These are phyloP conservation scores for Paraphaeosphaeria sporulosa DNA, from an alignment of 2,329 filamentous ascomycete genomes.

Conservation along the genomic window DNA sequence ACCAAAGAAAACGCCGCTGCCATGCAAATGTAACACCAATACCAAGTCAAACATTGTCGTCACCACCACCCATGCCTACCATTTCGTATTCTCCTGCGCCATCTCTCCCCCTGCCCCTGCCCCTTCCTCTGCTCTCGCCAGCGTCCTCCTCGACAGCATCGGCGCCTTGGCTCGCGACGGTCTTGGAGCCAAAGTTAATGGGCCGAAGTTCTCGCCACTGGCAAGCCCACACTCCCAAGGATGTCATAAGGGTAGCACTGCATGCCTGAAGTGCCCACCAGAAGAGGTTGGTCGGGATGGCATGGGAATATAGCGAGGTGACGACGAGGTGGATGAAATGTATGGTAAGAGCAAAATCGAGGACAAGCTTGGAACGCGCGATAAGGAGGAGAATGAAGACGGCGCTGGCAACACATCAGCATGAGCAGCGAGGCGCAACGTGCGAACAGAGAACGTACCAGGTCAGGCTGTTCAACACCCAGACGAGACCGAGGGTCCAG, in stretches of 20 bases:
- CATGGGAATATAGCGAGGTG: conserved; percentile 79
- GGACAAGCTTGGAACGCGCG: conserved; percentile 89
- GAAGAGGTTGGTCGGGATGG: conserved; percentile 77
- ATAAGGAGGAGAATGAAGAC: conserved; percentile 85
- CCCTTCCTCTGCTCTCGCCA: conserved; percentile 50
- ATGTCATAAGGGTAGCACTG: conserved; percentile 70
- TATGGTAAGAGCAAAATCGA: conserved; percentile 91
- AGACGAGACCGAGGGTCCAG: conserved; percentile 73
- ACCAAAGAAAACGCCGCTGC: conserved; percentile 28
- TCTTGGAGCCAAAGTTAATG: conserved; percentile 79
- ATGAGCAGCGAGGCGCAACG: background rate
- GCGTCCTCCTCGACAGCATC: conserved; percentile 40
- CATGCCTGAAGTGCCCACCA: conserved; percentile 81
- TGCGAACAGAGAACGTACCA: conserved; percentile 58
- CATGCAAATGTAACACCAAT: conserved; percentile 21
- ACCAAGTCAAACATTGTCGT: conserved; percentile 42
- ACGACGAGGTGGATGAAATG: conserved; percentile 82
- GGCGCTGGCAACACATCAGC: conserved; percentile 63
- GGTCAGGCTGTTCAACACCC: conserved; percentile 70
- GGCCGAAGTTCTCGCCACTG: conserved; percentile 88
- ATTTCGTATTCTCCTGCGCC: conserved; percentile 59
- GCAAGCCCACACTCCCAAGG: conserved; percentile 86
- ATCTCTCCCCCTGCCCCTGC: conserved; percentile 53
- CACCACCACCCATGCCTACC: conserved; percentile 52
- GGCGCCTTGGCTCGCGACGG: conserved; percentile 32